Evolutionary conservation across 2,329 filamentous ascomycete genomes (phyloP).

Genomic region (Fusarium humuli): DNA sequence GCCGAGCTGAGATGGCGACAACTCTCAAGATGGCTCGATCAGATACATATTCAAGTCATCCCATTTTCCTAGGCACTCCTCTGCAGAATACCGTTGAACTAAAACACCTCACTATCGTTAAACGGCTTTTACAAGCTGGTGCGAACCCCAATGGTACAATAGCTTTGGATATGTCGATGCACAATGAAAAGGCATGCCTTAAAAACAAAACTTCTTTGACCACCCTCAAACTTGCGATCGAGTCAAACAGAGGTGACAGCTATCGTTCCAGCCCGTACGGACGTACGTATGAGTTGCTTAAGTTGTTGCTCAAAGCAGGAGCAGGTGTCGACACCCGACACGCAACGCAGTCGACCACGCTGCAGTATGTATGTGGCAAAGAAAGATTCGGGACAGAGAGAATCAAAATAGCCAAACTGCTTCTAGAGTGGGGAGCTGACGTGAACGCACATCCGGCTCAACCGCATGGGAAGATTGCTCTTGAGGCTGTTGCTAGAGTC

Average conservation of each 20-base stretch:
- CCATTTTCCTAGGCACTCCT: neutral
- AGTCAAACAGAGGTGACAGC: no score
- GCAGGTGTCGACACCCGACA: neutral
- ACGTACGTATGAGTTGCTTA: neutral
- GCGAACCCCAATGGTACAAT: neutral
- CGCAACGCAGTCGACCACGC: rapidly evolving
- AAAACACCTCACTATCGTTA: rapidly evolving
- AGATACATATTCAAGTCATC: rapidly evolving
- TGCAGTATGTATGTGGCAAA: neutral
- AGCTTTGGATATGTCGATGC: rapidly evolving
- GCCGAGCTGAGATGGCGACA: neutral
- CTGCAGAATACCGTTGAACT: neutral
- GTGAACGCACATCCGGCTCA: neutral
- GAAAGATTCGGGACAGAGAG: rapidly evolving
- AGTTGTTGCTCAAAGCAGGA: neutral
- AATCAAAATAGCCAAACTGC: neutral
- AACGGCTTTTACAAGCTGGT: neutral
- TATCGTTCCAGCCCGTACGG: no score
- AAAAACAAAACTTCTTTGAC: rapidly evolving
- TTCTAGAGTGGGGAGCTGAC: neutral
- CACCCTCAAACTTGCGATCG: neutral
- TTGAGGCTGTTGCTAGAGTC: neutral
- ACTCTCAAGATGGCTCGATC: neutral
- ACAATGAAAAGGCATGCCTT: rapidly evolving
- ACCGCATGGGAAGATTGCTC: rapidly evolving